phyloP scores from a whole-genome alignment of 805 yeast genomes.

The Lipomyces lipofer region DNA sequence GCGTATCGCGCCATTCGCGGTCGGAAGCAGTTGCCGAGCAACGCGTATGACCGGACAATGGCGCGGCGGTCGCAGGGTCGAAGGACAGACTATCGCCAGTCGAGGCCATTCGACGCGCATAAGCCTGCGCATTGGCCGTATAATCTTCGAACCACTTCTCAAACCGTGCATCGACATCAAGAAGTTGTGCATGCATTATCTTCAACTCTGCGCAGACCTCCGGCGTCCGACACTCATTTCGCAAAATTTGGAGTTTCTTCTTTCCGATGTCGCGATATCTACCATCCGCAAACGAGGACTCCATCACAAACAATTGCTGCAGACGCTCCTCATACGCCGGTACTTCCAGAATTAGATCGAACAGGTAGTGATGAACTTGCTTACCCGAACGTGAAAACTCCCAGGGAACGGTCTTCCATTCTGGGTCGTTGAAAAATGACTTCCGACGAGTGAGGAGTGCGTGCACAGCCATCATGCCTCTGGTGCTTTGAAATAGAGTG shows the following conservation, averaged over 20 bases:
- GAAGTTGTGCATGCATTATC: neutral
- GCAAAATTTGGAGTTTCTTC: neutral
- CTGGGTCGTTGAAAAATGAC: neutral
- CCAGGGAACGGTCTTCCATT: constrained; percentile 13
- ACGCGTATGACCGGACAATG: too few species aligned
- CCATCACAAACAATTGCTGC: constrained; percentile 4
- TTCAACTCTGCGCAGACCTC: constrained; percentile 1
- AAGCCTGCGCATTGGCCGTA: neutral
- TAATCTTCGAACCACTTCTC: constrained; percentile 9
- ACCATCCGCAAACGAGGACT: neutral
- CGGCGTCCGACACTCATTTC: neutral
- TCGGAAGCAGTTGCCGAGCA: neutral
- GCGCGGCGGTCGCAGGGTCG: neutral
- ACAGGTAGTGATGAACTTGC: neutral
- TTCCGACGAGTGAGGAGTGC: neutral
- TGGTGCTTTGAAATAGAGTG: neutral
- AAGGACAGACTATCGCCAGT: neutral
- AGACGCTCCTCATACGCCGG: constrained; percentile 10
- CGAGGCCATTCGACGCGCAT: neutral
- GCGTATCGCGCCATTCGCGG: constrained; percentile 8
- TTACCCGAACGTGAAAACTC: neutral
- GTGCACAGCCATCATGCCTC: neutral
- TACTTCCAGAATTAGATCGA: constrained; percentile 2
- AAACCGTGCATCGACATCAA: neutral
- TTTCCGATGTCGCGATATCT: neutral